A percentile compares a stretch with the other conserved stretches of the same genome.
These are phyloP conservation scores for Curvularia verruculosa DNA, from an alignment of 2,329 filamentous ascomycete genomes.

Conservation along the genomic window DNA sequence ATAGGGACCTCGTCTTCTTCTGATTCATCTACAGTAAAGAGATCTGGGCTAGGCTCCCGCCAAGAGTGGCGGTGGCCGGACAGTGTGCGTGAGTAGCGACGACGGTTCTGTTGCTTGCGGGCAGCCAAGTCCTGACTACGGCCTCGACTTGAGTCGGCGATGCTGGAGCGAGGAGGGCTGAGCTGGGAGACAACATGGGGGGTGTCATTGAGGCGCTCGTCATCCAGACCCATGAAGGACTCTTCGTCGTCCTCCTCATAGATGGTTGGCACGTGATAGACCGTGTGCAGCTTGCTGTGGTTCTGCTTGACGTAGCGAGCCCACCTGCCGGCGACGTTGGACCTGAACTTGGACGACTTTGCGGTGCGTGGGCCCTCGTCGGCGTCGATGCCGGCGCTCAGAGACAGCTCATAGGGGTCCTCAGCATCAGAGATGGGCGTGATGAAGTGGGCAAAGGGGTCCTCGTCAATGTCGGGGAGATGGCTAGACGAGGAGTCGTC, in stretches of 20 bases:
- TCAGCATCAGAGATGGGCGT: conserved; percentile 51
- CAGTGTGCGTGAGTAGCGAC: conserved; percentile 44
- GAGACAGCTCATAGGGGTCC: conserved; percentile 47
- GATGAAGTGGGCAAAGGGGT: conserved; percentile 53
- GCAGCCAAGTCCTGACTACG: conserved; percentile 46
- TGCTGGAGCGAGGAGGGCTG: conserved; percentile 34
- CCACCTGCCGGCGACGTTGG: conserved; percentile 50
- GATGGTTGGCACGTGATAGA: conserved; percentile 37
- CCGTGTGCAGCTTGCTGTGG: conserved; percentile 40
- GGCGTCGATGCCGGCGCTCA: conserved; percentile 49
- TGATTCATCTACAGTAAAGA: conserved; percentile 52
- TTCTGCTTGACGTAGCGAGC: conserved; percentile 49
- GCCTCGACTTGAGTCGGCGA: conserved; percentile 44
- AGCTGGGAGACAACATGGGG: conserved; percentile 41
- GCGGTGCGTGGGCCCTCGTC: conserved; percentile 36
- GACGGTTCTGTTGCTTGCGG: conserved; percentile 38
- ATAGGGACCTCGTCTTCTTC: conserved; percentile 43
- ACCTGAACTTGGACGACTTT: conserved; percentile 49
- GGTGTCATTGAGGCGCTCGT: conserved; percentile 40
- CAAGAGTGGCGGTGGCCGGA: conserved; percentile 51
- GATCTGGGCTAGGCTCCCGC: conserved; percentile 50
- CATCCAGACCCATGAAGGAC: conserved; percentile 47
- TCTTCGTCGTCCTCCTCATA: conserved; percentile 46
- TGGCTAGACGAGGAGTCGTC: conserved; percentile 26
- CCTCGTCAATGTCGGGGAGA: conserved; percentile 52